These are phyloP conservation scores for Schrenkiella parvula DNA, from an alignment of 345 rosid species.

Conservation along the genomic window DNA sequence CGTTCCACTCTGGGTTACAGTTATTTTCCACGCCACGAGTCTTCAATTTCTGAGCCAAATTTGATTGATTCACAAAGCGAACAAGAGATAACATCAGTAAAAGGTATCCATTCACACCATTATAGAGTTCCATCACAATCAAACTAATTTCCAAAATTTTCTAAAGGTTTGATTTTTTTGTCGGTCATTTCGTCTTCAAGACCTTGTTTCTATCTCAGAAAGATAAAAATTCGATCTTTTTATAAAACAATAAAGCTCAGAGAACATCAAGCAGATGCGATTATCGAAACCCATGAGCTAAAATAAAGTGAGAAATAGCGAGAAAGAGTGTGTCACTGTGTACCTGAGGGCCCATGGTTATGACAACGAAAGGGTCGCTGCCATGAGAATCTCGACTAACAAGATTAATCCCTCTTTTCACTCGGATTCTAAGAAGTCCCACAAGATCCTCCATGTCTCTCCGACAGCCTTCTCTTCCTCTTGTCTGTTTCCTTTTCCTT, in stretches of 20 bases:
- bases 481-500: background rate
- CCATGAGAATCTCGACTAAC: constrained; percentile 34
- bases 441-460: constrained; percentile 35
- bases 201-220: background rate
- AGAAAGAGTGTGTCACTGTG: background rate
- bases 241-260: background rate
- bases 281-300: background rate
- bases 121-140: too few species aligned
- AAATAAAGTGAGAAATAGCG: background rate
- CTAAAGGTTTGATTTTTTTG: background rate
- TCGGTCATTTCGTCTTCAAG: background rate
- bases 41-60: constrained; percentile 52
- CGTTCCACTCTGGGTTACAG: constrained; percentile 80
- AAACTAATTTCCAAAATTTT: background rate
- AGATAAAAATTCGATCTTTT: background rate
- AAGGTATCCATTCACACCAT: background rate
- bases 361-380: constrained; percentile 50
- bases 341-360: constrained; percentile 45
- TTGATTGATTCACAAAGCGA: background rate
- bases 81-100: background rate
- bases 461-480: background rate
- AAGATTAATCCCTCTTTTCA: constrained; percentile 40
- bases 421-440: constrained; percentile 46
- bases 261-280: background rate
- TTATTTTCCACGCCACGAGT: constrained; percentile 49